A percentile compares a stretch with the other conserved stretches of the same genome.
Conservation (phyloP, 495 filamentous ascomycete species). For the Aspergillus ostianus region DNA sequence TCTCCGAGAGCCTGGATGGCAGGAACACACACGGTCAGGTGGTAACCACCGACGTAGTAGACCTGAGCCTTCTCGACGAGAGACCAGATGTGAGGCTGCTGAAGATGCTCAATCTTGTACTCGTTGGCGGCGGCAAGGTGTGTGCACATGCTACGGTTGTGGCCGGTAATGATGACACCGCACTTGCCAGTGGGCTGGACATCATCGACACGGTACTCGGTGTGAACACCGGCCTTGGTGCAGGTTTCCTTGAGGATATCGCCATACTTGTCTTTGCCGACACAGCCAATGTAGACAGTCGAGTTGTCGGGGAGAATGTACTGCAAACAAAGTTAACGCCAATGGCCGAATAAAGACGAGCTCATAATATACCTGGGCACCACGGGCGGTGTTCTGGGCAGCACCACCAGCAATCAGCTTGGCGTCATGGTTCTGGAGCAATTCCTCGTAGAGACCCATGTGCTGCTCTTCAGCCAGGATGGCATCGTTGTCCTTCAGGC, state of each 20-base stretch:
- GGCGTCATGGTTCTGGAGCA: slow-evolving; percentile 79
- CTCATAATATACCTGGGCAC: slow-evolving; percentile 63
- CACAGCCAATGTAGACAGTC: slow-evolving; percentile 88
- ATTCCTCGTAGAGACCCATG: slow-evolving; percentile 84
- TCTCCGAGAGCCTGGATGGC: slow-evolving; percentile 86
- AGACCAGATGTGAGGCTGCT: slow-evolving; percentile 85
- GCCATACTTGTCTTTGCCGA: slow-evolving; percentile 89
- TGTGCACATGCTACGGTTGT: slow-evolving; percentile 90
- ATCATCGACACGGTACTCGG: slow-evolving; percentile 89
- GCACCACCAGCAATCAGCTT: slow-evolving; percentile 96
- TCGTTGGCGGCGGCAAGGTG: slow-evolving; percentile 95
- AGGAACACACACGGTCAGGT: slow-evolving; percentile 83
- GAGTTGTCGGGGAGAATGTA: slow-evolving; percentile 88
- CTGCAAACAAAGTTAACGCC: slow-evolving; percentile 34
- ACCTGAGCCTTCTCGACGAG: slow-evolving; percentile 82
- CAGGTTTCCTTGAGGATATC: slow-evolving; percentile 77
- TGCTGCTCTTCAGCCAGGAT: slow-evolving; percentile 95
- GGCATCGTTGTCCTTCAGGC: slow-evolving; percentile 91
- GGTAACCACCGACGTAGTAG: slow-evolving; percentile 93
- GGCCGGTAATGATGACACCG: slow-evolving; percentile 93
- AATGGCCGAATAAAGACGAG: not conserved
- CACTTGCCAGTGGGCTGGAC: slow-evolving; percentile 84
- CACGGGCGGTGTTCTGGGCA: slow-evolving; percentile 96
- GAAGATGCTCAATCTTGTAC: slow-evolving; percentile 92
- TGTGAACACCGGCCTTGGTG: slow-evolving; percentile 78